These are phyloP conservation scores for Blastomyces emzantsi DNA, from an alignment of 2,329 filamentous ascomycete species.

Conservation along the genomic window DNA sequence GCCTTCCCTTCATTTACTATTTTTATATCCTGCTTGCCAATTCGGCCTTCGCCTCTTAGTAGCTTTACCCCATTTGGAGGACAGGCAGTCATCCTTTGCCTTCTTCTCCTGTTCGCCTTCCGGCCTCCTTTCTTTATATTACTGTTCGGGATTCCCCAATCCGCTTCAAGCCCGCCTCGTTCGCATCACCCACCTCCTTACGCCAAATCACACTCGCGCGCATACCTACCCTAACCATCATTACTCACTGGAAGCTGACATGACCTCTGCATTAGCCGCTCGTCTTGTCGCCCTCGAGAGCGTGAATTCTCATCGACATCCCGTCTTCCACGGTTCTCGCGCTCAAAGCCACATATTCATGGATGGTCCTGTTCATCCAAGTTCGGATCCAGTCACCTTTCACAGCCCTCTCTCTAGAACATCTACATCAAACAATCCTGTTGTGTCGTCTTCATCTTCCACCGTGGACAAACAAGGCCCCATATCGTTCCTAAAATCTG, in stretches of 20 bases:
- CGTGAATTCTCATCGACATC: conserved; percentile 16
- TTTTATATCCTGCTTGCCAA: neutral
- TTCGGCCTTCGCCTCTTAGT: neutral
- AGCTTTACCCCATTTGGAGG: neutral
- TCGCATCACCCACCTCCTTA: neutral
- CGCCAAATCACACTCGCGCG: conserved; percentile 2
- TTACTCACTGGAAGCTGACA: conserved; percentile 24
- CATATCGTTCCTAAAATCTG: conserved; percentile 28
- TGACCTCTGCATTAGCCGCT: conserved; percentile 28
- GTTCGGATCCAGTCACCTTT: conserved; percentile 33
- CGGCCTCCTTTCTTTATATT: too few relatives aligned
- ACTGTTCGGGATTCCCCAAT: neutral
- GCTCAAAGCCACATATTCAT: conserved; percentile 28
- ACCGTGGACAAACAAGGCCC: conserved; percentile 22
- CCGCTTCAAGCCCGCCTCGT: neutral
- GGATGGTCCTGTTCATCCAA: conserved; percentile 37
- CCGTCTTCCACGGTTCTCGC: conserved; percentile 27
- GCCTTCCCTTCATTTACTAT: neutral
- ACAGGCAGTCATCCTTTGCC: neutral
- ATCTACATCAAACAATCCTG: conserved; percentile 17
- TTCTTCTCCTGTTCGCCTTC: too few relatives aligned
- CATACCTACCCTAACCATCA: conserved; percentile 9
- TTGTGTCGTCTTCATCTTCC: conserved; percentile 19
- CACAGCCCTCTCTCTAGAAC: conserved; percentile 28
- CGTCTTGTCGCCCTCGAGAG: neutral